These are phyloP conservation scores for Cantharellus anzutake DNA, from an alignment of 768 basidiomycete species.

Conservation along the genomic window DNA sequence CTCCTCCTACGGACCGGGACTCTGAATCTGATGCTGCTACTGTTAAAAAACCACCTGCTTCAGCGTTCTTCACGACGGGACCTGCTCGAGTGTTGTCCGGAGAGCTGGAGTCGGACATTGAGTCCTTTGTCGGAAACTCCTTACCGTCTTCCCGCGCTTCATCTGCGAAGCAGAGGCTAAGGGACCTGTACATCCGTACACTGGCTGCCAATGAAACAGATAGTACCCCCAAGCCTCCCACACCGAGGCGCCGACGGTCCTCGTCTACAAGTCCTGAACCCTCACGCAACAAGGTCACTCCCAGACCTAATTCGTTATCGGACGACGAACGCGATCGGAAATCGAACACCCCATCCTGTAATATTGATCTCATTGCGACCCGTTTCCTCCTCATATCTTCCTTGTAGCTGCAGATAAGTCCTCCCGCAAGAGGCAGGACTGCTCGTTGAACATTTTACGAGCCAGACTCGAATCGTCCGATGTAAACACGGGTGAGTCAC, in stretches of 20 bases:
- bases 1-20: too few species aligned
- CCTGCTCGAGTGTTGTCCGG: background rate
- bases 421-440: background rate
- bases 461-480: background rate
- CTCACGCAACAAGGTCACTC: background rate
- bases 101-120: background rate
- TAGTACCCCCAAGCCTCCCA: background rate
- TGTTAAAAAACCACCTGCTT: background rate
- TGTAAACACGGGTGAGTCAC: too few species aligned
- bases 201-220: too few species aligned
- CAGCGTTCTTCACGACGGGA: too few species aligned
- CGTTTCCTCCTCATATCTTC: too few species aligned
- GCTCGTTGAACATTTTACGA: background rate
- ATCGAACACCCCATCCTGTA: too few species aligned
- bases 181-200: too few species aligned
- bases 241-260: background rate
- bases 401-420: too few species aligned
- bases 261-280: background rate
- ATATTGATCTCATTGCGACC: too few species aligned
- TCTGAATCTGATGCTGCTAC: background rate
- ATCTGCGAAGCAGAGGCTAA: too few species aligned
- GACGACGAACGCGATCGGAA: background rate
- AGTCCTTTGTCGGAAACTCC: background rate
- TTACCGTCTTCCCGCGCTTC: background rate
- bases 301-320: background rate